phyloP scores from a whole-genome alignment of 805 yeast species.

The Candida arabinofermentans region DNA sequence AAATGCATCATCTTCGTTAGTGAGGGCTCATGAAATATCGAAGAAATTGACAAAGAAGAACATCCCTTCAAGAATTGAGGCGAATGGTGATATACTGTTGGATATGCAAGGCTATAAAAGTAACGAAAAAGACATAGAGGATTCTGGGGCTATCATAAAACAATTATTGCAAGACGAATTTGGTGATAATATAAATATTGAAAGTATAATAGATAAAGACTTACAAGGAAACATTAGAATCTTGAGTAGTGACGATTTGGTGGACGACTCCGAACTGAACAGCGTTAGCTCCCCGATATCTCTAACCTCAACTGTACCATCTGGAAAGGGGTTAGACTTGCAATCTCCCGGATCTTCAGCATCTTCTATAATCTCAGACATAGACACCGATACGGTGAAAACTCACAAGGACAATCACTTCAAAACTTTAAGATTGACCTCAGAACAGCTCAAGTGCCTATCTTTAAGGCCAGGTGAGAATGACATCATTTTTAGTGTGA shows the following conservation, averaged over 20 bases:
- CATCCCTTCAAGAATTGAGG: conserved; percentile 83
- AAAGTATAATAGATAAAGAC: conserved; percentile 50
- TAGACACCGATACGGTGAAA: conserved; percentile 20
- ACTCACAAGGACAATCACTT: conserved; percentile 44
- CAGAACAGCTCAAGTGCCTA: conserved; percentile 78
- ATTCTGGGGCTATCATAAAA: conserved; percentile 71
- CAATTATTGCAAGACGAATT: conserved; percentile 76
- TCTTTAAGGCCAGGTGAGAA: conserved; percentile 77
- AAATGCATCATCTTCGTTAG: conserved; percentile 31
- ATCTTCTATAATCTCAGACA: conserved; percentile 24
- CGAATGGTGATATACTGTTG: conserved; percentile 82
- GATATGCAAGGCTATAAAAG: conserved; percentile 97
- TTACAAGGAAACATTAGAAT: conserved; percentile 66
- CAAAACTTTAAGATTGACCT: conserved; percentile 84
- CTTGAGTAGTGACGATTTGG: conserved; percentile 21
- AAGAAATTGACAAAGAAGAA: conserved; percentile 63
- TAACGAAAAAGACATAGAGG: conserved; percentile 69
- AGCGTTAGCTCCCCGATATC: conserved; percentile 10
- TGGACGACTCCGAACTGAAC: conserved; percentile 14
- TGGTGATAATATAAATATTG: conserved; percentile 45
- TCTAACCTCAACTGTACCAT: neutral
- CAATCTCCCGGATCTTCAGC: conserved; percentile 21
- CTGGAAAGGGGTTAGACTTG: conserved; percentile 1
- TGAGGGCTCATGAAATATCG: conserved; percentile 60
- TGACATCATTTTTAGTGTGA: conserved; percentile 71